These are phyloP conservation scores for Crucibulum laeve DNA, from an alignment of 768 basidiomycete species.

Conservation along the genomic window DNA sequence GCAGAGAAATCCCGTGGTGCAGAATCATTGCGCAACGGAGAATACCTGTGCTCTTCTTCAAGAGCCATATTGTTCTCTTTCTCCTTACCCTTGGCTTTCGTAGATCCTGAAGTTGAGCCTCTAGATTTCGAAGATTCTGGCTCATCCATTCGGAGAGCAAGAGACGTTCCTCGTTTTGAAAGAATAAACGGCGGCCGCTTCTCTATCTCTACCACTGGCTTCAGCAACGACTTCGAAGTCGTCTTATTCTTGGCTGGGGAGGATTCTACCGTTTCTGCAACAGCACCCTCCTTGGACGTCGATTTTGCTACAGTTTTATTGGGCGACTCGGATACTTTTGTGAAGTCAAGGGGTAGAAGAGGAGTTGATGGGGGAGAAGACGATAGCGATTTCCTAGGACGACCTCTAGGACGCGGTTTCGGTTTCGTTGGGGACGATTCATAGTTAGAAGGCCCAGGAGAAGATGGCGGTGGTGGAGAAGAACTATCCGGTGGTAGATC, in stretches of 20 bases:
- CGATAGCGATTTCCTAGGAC: background rate
- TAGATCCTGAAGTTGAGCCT: no score
- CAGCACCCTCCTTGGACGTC: no score
- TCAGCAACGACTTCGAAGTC: conserved; percentile 9
- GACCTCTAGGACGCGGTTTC: background rate
- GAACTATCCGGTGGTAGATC: conserved; percentile 10
- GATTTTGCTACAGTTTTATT: background rate
- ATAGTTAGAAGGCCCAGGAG: conserved; percentile 1
- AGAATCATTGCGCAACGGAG: no score
- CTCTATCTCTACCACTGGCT: conserved; percentile 12
- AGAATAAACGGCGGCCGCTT: conserved; percentile 2
- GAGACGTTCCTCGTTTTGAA: background rate
- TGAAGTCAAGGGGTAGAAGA: background rate
- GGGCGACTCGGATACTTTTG: background rate
- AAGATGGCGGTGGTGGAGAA: conserved; percentile 14
- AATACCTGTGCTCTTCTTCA: no score
- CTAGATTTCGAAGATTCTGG: no score
- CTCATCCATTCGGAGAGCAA: no score
- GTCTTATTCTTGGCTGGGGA: background rate
- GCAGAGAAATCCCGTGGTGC: no score
- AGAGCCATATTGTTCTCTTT: conserved; percentile 7
- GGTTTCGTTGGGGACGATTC: conserved; percentile 15
- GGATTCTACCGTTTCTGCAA: background rate
- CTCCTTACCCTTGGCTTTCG: conserved; percentile 13
- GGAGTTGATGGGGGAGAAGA: background rate